These are phyloP conservation scores for Trichomonascus vanleenenianus DNA, from an alignment of 805 yeast genomes.

Conservation along the genomic window DNA sequence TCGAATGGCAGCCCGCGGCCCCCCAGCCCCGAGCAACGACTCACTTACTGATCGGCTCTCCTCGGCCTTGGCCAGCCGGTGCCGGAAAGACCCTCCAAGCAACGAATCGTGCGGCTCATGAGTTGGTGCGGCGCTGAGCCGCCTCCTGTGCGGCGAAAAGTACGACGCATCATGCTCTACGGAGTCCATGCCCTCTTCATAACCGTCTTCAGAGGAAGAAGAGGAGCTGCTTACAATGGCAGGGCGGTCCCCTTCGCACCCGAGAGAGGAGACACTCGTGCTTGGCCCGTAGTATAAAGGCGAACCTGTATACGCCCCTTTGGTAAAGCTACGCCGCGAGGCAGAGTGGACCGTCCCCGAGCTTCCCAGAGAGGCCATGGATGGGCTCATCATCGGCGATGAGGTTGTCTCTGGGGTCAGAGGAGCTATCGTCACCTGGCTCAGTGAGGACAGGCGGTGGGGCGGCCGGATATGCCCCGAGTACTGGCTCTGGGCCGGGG, in stretches of 20 bases:
- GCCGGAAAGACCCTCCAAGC: neutral
- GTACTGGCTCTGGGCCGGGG: neutral
- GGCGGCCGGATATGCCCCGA: too few species aligned
- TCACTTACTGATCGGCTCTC: neutral
- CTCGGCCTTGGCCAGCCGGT: neutral
- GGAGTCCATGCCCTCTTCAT: neutral
- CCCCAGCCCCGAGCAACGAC: neutral
- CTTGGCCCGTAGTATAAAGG: slow-evolving; percentile 14
- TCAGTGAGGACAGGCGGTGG: slow-evolving; percentile 10
- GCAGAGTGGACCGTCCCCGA: neutral
- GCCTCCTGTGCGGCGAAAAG: too few species aligned
- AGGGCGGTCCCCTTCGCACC: slow-evolving; percentile 11
- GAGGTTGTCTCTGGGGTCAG: slow-evolving; percentile 15
- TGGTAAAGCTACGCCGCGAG: neutral
- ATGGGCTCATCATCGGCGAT: slow-evolving; percentile 10
- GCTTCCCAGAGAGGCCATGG: neutral
- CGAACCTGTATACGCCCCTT: neutral
- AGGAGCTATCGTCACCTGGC: slow-evolving; percentile 10
- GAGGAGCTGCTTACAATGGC: slow-evolving; percentile 2
- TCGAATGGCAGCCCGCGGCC: slow-evolving; percentile 7
- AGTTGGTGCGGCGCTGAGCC: too few species aligned
- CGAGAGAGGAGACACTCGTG: slow-evolving; percentile 15
- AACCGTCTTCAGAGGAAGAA: slow-evolving; percentile 9
- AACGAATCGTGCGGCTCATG: too few species aligned
- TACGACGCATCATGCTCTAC: too few species aligned